Percentiles rank a stretch among this genome's conserved stretches.
Evolutionary conservation across 1,284 basidiomycete genomes (phyloP).

Genomic region (Leucoagaricus sp.): DNA sequence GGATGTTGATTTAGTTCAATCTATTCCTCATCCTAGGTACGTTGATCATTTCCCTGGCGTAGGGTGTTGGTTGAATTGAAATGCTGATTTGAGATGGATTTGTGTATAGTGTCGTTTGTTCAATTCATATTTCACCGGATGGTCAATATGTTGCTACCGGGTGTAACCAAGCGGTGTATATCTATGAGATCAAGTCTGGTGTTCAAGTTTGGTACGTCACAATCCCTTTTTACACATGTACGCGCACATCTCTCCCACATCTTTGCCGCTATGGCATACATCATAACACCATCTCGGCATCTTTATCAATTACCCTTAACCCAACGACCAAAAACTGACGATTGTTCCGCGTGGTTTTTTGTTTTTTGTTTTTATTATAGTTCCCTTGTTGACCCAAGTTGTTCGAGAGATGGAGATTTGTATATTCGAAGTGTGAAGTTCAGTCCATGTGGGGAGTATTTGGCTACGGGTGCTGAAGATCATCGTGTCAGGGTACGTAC

Average conservation of each 20-base stretch:
- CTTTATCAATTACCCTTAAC: too few relatives aligned
- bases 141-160: conserved; percentile 87
- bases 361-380: conserved; percentile 42
- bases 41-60: neutral
- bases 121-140: conserved; percentile 87
- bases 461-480: conserved; percentile 87
- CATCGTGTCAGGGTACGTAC: conserved; percentile 73
- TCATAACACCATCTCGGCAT: neutral
- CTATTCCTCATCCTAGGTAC: conserved; percentile 90
- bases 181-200: conserved; percentile 86
- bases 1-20: conserved; percentile 88
- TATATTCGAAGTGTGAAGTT: conserved; percentile 88
- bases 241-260: too few relatives aligned
- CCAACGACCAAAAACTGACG: too few relatives aligned
- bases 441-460: conserved; percentile 77
- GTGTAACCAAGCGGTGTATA: conserved; percentile 86
- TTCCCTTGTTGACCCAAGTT: conserved; percentile 16
- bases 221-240: neutral
- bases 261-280: neutral
- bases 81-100: neutral
- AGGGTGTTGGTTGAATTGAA: neutral
- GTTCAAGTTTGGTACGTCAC: conserved; percentile 69
- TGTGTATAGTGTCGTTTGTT: conserved; percentile 76
- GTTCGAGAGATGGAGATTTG: conserved; percentile 77
- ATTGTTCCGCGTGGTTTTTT: too few relatives aligned